Evolutionary conservation across 208 protist genomes (phyloP), one percentile per base, ranked within the genome.

Genomic region (Wallacemonas sp.): DNA sequence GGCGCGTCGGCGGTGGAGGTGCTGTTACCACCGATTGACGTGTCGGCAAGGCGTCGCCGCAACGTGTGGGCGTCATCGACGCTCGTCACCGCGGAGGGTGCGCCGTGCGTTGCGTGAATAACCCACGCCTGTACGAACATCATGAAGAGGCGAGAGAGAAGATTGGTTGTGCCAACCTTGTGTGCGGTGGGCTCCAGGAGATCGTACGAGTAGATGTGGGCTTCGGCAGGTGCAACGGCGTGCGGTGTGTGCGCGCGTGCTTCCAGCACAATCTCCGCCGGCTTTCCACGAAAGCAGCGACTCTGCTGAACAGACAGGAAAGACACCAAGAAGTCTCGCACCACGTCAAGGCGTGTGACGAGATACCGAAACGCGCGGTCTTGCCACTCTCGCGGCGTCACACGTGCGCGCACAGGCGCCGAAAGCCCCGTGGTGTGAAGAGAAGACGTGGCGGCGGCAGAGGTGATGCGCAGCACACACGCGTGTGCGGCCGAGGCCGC

Each of bases 111-210:
- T 3, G 9, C n/a, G 45, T 85, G 64, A 26, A 81, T 48, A 15
- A 78, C 52, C 86, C 82, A 89, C 21, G 68, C 61, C n/a, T 65
- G 59, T 30, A 76, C 64, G 6, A 81, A 38, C 15, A 70, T 69
- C 26, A 82, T 58, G 46, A 91, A 78, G 0, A 71, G 55, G 22
- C 75, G 86, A n/a, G 79, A 60, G 45, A 83, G 61, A 24, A 72
- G 54, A 44, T 79, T 78, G 2, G 76, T 62, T 46, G 81, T 72
- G 22, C 78, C 79, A 8, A 68, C 76, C 22, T 77, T 71, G 62
- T 87, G 69, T 2, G 26, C 19, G 13, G 64, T 19, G 13, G 53
- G 67, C 57, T 79, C 73, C 32, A 89, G 68, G 4, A 81, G 48
- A 38, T 68, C 45, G 63, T 83, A 84, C 37, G 46, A 63, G 17